Percentiles rank a stretch among this genome's conserved stretches.
Evolutionary conservation across 768 basidiomycete species (phyloP).

Genomic region (Russula vinacea): DNA sequence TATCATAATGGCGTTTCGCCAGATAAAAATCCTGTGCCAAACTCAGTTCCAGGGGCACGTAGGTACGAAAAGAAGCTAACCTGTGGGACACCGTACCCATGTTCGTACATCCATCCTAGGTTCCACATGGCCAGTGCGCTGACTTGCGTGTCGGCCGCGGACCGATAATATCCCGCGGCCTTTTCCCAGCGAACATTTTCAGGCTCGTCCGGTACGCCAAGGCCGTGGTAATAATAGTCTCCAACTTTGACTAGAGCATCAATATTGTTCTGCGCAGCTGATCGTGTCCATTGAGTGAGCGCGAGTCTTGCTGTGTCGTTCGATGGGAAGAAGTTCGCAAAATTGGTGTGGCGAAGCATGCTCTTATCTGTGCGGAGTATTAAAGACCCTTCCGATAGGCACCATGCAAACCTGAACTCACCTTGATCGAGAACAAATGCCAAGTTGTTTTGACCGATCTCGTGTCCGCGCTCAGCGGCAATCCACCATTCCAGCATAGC

Average conservation of each 20-base stretch:
- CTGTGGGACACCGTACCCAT: conserved; percentile 87
- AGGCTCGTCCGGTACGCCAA: conserved; percentile 71
- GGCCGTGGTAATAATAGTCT: conserved; percentile 92
- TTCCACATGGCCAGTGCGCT: conserved; percentile 99
- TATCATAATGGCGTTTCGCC: conserved; percentile 93
- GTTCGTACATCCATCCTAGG: conserved; percentile 99
- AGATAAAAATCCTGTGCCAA: conserved; percentile 81
- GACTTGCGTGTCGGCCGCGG: conserved; percentile 86
- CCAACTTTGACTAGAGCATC: conserved; percentile 97
- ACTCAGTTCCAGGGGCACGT: neutral
- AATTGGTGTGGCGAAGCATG: conserved; percentile 61
- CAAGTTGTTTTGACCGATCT: conserved; percentile 92
- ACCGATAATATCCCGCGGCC: conserved; percentile 91
- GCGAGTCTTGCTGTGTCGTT: conserved; percentile 82
- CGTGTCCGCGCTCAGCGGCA: conserved; percentile 87
- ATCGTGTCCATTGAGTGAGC: conserved; percentile 90
- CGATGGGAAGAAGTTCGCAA: conserved; percentile 67
- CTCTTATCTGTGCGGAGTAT: conserved; percentile 54
- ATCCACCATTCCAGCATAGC: conserved; percentile 95
- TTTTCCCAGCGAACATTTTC: conserved; percentile 72
- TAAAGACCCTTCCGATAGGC: conserved; percentile 1
- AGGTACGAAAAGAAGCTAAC: conserved; percentile 40
- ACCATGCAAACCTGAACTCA: conserved; percentile 36
- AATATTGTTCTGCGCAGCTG: conserved; percentile 90
- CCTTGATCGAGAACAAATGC: conserved; percentile 93